phyloP scores from a whole-genome alignment of 2,329 filamentous ascomycete genomes.

The Beauveria medogensis region DNA sequence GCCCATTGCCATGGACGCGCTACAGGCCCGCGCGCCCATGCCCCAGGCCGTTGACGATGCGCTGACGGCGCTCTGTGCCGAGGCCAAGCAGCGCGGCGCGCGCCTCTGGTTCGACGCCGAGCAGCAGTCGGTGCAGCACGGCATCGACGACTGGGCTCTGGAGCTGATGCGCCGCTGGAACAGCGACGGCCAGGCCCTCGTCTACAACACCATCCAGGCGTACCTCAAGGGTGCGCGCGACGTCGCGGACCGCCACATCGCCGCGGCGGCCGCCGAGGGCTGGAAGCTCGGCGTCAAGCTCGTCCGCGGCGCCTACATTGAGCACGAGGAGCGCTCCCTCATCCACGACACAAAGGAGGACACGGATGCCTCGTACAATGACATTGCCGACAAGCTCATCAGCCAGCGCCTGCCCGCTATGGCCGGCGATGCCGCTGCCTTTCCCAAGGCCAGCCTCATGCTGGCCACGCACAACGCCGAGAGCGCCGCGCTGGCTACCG shows the following conservation, averaged over 20 bases:
- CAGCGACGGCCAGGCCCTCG: conserved; percentile 48
- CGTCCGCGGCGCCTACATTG: conserved; percentile 60
- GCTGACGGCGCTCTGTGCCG: conserved; percentile 60
- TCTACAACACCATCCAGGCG: conserved; percentile 68
- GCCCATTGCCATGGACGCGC: conserved; percentile 53
- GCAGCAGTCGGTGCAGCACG: conserved; percentile 61
- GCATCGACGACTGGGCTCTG: conserved; percentile 66
- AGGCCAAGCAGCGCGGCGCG: conserved; percentile 56
- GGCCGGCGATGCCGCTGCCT: conserved; percentile 24
- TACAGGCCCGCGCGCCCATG: conserved; percentile 52
- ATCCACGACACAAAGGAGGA: conserved; percentile 59
- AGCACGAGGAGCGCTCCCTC: conserved; percentile 52
- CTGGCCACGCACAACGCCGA: conserved; percentile 69
- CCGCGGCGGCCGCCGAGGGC: conserved; percentile 41
- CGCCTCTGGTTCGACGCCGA: conserved; percentile 72
- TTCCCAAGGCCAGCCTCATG: conserved; percentile 51
- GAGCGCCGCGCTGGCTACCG: conserved; percentile 47
- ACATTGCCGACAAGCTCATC: conserved; percentile 55
- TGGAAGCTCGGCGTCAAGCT: conserved; percentile 61
- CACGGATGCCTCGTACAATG: conserved; percentile 60
- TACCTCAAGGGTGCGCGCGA: conserved; percentile 53
- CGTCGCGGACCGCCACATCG: conserved; percentile 47
- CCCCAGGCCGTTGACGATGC: conserved; percentile 53
- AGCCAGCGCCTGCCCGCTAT: conserved; percentile 33
- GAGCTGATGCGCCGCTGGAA: conserved; percentile 67